phyloP scores from a whole-genome alignment of 257 asterid genomes.

The Solanum clarkiae region DNA sequence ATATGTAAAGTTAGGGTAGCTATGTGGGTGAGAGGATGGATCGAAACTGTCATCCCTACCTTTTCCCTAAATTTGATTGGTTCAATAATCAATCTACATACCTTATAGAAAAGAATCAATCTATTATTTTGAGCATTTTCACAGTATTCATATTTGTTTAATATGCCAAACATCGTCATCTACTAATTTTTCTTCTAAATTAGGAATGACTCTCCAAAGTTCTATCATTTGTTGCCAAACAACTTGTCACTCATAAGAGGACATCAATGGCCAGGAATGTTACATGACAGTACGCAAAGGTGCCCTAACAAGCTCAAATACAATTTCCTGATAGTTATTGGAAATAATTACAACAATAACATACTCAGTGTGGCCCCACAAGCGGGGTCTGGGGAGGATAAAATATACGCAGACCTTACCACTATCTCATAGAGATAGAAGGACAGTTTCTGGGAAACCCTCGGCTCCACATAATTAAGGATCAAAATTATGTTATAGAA shows the following conservation, averaged over 20 bases:
- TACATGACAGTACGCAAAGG: background rate
- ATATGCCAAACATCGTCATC: background rate
- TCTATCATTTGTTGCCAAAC: background rate
- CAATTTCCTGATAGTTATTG: too few relatives aligned
- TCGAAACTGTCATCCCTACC: constrained; percentile 8
- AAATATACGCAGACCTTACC: too few relatives aligned
- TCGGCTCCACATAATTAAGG: too few relatives aligned
- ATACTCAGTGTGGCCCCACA: too few relatives aligned
- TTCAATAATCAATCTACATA: background rate
- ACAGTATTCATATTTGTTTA: background rate
- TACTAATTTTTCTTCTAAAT: background rate
- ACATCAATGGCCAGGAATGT: background rate
- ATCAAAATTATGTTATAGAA: too few relatives aligned
- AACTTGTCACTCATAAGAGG: background rate
- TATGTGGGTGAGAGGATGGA: constrained; percentile 5
- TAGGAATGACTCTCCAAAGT: background rate
- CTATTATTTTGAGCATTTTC: background rate
- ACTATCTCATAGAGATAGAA: too few relatives aligned
- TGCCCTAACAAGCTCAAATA: too few relatives aligned
- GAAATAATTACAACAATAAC: too few relatives aligned
- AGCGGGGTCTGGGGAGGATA: too few relatives aligned
- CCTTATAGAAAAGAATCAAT: background rate
- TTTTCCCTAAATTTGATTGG: background rate
- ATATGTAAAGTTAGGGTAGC: background rate
- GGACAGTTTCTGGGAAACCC: too few relatives aligned